Evolutionary conservation across 805 yeast species (phyloP), one percentile per base, ranked within the genome.

Genomic region (Candida insectalens): DNA sequence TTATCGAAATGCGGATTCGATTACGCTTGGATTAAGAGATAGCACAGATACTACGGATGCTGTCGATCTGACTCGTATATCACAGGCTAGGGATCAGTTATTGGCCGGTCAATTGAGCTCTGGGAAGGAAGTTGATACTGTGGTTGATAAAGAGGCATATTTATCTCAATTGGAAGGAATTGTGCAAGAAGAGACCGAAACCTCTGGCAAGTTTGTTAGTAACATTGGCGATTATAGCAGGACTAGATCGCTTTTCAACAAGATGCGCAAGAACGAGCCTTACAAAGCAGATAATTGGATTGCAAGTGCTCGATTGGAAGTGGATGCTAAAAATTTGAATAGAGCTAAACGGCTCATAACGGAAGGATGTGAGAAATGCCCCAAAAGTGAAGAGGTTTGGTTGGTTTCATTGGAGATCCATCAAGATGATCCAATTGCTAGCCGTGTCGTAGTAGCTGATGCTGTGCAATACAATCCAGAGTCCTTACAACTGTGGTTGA

Each of bases 1-100:
- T 27, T 89, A 85, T 51, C 85, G 95, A 7, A 83, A 82, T 2
- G 92, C 95, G 0, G 96, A 89, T 51, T 50, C 74, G 2, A 53
- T 84, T 5, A 45, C 81, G 2, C 18, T 44, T 0, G 60, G 60
- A 1, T 38, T 63, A 15, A 47, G 54, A 19, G 57, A 53, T n/a
- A 32, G 49, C 8, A 62, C 54, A 12, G 43, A 53, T 2, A 38
- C n/a, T 15, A 16, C 17, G 9, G 51, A 44, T 4, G 53, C 46
- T 10, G 40, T 75, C 1, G 65, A 71, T 46, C 62, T 80, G 38
- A 53, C 68, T 15, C 66, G 73, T 19, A 63, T 79, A 26, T 71
- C 84, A 0, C 59, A 67, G n/a, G 83, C 85, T 13, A 66, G 76
- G 42, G 83, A 75, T 41, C 68, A 67, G 37, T 57, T 81, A 35